phyloP scores from a whole-genome alignment of 169 alveolate genomes.

The Pseudocohnilembus persalinus region DNA sequence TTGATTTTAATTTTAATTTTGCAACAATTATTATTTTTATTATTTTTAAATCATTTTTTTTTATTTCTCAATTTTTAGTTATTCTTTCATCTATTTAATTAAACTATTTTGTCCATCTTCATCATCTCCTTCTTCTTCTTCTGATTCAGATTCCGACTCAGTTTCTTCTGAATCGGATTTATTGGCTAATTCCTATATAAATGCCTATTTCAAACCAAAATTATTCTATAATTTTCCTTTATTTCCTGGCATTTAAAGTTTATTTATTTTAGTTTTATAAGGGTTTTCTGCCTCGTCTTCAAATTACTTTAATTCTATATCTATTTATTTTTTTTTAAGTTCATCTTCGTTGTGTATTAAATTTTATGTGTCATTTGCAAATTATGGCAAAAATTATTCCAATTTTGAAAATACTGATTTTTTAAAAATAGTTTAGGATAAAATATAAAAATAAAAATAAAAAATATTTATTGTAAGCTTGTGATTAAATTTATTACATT shows the following conservation, averaged over 20 bases:
- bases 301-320: no score
- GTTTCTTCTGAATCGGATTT: background rate
- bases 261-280: background rate
- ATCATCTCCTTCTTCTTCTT: background rate
- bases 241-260: background rate
- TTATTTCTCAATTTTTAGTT: background rate
- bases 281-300: background rate
- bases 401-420: background rate
- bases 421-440: no score
- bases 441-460: no score
- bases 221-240: no score
- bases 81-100: background rate
- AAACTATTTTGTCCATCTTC: background rate
- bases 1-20: no score
- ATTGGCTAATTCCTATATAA: background rate
- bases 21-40: no score
- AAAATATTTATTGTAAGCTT: background rate
- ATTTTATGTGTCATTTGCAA: background rate
- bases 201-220: no score
- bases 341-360: background rate
- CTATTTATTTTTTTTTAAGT: background rate
- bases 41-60: no score
- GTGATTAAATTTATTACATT: background rate
- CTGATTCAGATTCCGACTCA: no score
- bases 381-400: background rate